Evolutionary conservation across 2,329 filamentous ascomycete genomes (phyloP), one percentile per base, ranked within the genome.

Genomic region (Fusarium denticulatum): DNA sequence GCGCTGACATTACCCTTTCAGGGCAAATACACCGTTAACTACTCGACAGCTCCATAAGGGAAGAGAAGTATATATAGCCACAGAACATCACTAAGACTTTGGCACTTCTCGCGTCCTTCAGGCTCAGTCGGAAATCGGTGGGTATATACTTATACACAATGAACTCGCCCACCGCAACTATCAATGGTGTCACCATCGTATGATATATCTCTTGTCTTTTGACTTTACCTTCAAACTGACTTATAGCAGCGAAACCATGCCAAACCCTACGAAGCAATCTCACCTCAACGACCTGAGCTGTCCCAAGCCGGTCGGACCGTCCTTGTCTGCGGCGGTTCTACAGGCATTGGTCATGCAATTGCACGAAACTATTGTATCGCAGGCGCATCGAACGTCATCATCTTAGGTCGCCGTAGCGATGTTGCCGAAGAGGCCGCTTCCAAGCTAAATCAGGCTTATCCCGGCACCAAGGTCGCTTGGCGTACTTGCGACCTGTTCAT

Each of bases 261-360:
- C 1, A 66, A 74, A 28, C 69, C 81, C 0, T 86, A 86, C 65
- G 73, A 80, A 0, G 71, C 78, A 61, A 84, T 87, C 69, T 80
- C 77, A 1, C 79, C 84, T 5, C 49, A 70, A 1, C 79, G 81
- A 0, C 80, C 82, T 1, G 81, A 83, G 66, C 75, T 86, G 12
- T 82, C 79, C 9, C 84, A 86, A 52, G 74, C 78, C 3, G 84
- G 84, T n/a, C 77, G 79, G 24, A 90, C 86, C 1, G 88, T 92
- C 11, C 83, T 94, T 14, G 89, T 94, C 77, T 92, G 90, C 3
- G 92, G 92, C 45, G 90, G 87, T n/a, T 88, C 88, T 1, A 87
- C 86, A 0, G 91, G 92, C 34, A 90, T 94, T 52, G 92, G 92
- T 2, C 88, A 89, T 63, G 88, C 89, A 2, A 88, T 92, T 20